Evolutionary conservation across 2,329 filamentous ascomycete genomes (phyloP), one percentile per base, ranked within the genome.

Genomic region (Fusarium chuoi): DNA sequence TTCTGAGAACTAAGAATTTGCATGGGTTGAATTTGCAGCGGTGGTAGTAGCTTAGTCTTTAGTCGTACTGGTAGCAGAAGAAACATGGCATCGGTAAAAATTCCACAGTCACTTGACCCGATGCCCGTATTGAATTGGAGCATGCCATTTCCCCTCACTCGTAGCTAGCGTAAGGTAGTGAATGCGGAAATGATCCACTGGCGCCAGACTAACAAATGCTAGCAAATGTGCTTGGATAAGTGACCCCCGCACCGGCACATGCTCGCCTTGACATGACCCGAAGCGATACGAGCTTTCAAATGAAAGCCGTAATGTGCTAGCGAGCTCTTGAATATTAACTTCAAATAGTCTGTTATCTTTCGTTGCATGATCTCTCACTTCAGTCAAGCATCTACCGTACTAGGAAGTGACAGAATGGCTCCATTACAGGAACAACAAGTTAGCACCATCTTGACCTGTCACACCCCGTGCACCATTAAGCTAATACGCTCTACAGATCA

Each of bases 381-480:
- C 15, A 55, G 3, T 2, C 17, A 30, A 14, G 7, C 26, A 30
- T 0, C 6, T 15, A 22, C 9, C 5, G 12, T 17, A 3, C 13
- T 7, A 9, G 6, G 6, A 35, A 15, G 3, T 1, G 14, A 42
- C 20, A 0, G 0, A 20, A 56, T 56, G 52, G 26, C 52, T 22
- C 38, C 20, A 24, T 33, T 22, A 30, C 22, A 22, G 6, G 38
- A 56, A 2, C 38, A 56, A 56, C 28, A 56, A 24, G 52, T 56
- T 33, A 11, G 12, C 28, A 33, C 15, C 12, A 33, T n/a, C 22
- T 20, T 38, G 10, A 2, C 1, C 6, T 6, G 2, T 15, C 6
- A 11, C 11, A 24, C 1, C 0, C 26, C 2, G 2, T 2, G 5
- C 22, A 24, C 9, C 36, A 41, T 15, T 12, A n/a, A 9, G 15